Conservation (phyloP, 163 green algal genomes). For the Volvox carteri region DNA sequence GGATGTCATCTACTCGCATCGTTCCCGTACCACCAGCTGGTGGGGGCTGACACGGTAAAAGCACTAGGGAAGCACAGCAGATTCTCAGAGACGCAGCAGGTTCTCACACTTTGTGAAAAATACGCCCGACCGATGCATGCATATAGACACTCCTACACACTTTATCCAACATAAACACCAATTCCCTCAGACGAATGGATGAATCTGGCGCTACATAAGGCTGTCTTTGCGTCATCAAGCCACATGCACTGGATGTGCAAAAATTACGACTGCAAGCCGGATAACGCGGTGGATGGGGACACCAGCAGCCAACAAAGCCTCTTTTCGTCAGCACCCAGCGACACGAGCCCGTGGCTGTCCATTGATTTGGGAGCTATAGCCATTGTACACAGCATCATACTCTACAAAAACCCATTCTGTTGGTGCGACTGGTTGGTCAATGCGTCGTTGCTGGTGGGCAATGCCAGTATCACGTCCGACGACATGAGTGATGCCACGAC, state of each 20-base stretch:
- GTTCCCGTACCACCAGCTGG: no score
- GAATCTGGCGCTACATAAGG: background rate
- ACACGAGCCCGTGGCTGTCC: background rate
- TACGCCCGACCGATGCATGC: no score
- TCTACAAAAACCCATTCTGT: background rate
- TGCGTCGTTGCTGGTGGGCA: background rate
- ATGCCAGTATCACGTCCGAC: background rate
- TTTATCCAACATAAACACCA: background rate
- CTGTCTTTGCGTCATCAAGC: background rate
- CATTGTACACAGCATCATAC: background rate
- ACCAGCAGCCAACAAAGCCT: background rate
- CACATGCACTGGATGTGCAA: background rate
- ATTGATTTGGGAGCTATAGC: background rate
- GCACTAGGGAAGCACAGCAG: no score
- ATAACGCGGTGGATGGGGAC: background rate
- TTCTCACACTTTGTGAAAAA: no score
- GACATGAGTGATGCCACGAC: background rate
- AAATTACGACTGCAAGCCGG: background rate
- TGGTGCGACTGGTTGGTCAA: background rate
- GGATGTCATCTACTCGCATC: no score
- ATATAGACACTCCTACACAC: no score
- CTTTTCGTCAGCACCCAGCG: background rate
- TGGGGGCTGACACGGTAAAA: no score
- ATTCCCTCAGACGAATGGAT: background rate
- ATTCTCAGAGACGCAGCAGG: no score